phyloP scores from a whole-genome alignment of 164 flowering plant species.

The Vitis rotundifolia region DNA sequence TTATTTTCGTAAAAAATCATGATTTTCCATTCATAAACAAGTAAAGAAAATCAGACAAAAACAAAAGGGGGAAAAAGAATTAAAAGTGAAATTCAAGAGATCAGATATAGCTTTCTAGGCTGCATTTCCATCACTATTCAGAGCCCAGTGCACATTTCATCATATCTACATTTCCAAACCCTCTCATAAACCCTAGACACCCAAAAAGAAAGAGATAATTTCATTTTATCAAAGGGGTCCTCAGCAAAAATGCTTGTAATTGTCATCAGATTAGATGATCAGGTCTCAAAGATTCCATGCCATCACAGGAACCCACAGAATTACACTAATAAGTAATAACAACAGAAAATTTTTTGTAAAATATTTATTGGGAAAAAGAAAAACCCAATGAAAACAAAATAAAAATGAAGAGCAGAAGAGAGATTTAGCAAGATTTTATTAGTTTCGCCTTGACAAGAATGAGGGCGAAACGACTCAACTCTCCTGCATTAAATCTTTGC shows the following conservation, averaged over 20 bases:
- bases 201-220: neutral
- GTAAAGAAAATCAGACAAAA: too few species aligned
- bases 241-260: slow-evolving; percentile 48
- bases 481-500: slow-evolving; percentile 26
- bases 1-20: too few species aligned
- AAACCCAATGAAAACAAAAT: neutral
- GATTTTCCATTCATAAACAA: too few species aligned
- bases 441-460: slow-evolving; percentile 31
- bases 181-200: neutral
- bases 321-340: too few species aligned
- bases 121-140: slow-evolving; percentile 54
- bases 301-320: slow-evolving; percentile 50
- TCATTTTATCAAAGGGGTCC: slow-evolving; percentile 18
- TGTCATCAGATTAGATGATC: slow-evolving; percentile 50
- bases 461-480: slow-evolving; percentile 51
- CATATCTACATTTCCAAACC: slow-evolving; percentile 16
- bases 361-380: neutral
- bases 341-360: neutral
- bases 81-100: neutral
- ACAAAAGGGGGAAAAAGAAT: too few species aligned
- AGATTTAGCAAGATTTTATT: slow-evolving; percentile 31
- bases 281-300: slow-evolving; percentile 79
- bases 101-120: slow-evolving; percentile 62
- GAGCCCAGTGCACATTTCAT: slow-evolving; percentile 62
- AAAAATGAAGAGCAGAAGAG: neutral